Evolutionary conservation across 1,284 basidiomycete species (phyloP), one percentile per base, ranked within the genome.

Genomic region (Cryptococcus deneoformans): DNA sequence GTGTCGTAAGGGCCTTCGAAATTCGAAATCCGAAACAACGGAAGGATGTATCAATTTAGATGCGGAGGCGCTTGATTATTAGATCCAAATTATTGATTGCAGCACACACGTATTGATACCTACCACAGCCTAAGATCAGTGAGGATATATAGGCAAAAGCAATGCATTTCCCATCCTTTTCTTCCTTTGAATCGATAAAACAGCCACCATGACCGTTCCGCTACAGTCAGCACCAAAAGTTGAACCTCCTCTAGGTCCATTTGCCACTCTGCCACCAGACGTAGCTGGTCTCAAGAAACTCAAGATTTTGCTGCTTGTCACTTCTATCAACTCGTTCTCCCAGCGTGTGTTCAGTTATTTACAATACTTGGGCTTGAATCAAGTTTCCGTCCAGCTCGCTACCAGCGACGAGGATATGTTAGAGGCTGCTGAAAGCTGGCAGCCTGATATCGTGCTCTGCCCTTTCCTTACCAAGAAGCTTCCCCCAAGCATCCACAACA

Each of bases 391-490:
- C 49, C 78, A 79, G 55, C 69, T 79, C 50, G 79, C 79, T 1
- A 66, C 75, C 4, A 69, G 66, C 11, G 70, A 77, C n/a, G 70
- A 75, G 24, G 65, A 62, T 20, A 80, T 81, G 78, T 62, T 77
- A n/a, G 56, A 65, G 6, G 79, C 78, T 1, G 73, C 70, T 34
- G 67, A 78, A 46, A 59, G 71, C 2, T 72, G 70, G 54, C 59
- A 73, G 29, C 77, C 79, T 12, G 75, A 80, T 60, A 58, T 80
- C 10, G 68, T 81, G 51, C 57, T 81, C 40, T 80, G 79, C 59
- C 79, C 80, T 0, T 81, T 80, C 63, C 65, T 81, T 59, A 79
- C 78, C 4, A 78, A 76, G 54, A 77, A 73, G 53, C 75, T 81
- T 20, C 79, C 80, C 80, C 68, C 68, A 16, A 67, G 69, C 38